Base-by-base conservation (phyloP, 345 rosid genomes). In the Cochlearia excelsa region DNA sequence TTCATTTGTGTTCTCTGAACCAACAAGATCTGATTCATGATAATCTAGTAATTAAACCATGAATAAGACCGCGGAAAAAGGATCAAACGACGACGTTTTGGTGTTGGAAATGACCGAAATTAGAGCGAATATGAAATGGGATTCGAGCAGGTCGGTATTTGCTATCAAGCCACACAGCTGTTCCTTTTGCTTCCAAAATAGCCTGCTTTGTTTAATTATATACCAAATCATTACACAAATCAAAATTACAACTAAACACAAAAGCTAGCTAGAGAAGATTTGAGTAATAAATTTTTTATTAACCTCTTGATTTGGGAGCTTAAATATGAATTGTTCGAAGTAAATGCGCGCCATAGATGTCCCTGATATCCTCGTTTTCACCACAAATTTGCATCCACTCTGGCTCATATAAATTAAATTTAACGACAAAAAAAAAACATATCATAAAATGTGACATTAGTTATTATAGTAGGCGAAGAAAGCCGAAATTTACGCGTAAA, bases 131-230 rank as follows among this genome's bases (percentile, higher is more conserved):
- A 29, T 71, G 77, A 34, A 83, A 49, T 38, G 98, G 95, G 30
- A 92, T 78, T 27, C 96, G 88, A 57, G 80, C 79, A 35, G 84
- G 92, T 39, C 79, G 85, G 56, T 88, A 83, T 46, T 79, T 83
- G 68, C 77, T 83, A 77, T 86, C 90, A 9, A 92, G 90, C 95
- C 95, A 88, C 48, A 84, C 90, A 40, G 74, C 93, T 0, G 75
- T 76, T 47, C 77, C 95, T 80, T 84, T 84, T 16, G 96, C 96
- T 69, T 86, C 87, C 76, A 91, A 63, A 51, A 86, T 68, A 42
- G 84, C 82, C 90, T 85, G 84, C 23, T 16, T 51, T 30, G 44
- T 6, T 16, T 6, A 10, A 10, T 6, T 9, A 33, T 26, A 51
- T 42, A 42, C 16, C 26, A 46, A 62, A 40, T 16, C 23, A 16